phyloP scores from a whole-genome alignment of 2,329 filamentous ascomycete genomes.

The Thyridium curvatum region DNA sequence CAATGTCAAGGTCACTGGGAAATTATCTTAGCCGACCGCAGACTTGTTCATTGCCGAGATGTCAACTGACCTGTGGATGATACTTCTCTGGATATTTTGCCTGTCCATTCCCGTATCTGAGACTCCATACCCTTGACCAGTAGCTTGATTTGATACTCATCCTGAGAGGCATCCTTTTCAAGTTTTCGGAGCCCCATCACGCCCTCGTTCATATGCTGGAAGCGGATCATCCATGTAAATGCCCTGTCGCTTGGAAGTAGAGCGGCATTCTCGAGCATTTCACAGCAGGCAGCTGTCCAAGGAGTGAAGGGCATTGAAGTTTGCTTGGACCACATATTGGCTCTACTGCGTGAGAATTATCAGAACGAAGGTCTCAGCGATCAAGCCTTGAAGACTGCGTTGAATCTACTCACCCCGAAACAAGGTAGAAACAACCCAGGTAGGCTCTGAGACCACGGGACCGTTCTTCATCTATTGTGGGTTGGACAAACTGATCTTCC shows the following conservation, averaged over 20 bases:
- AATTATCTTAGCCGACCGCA: too few species aligned
- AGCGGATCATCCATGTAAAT: constrained; percentile 35
- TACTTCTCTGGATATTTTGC: constrained; percentile 25
- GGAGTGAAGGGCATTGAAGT: constrained; percentile 26
- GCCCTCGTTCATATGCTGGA: constrained; percentile 33
- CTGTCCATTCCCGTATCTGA: constrained; percentile 35
- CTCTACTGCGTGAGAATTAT: constrained; percentile 23
- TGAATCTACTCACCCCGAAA: constrained; percentile 32
- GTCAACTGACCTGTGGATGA: constrained; percentile 17
- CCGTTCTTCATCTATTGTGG: too few species aligned
- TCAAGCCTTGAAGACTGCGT: not conserved
- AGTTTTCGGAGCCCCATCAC: constrained; percentile 22
- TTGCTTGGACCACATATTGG: constrained; percentile 29
- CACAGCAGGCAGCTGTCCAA: constrained; percentile 39
- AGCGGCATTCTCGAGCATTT: constrained; percentile 31
- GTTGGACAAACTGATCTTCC: constrained; percentile 4
- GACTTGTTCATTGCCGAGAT: too few species aligned
- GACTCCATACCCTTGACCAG: constrained; percentile 41
- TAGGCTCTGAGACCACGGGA: constrained; percentile 33
- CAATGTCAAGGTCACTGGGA: too few species aligned
- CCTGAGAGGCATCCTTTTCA: constrained; percentile 18
- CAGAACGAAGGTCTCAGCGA: not conserved
- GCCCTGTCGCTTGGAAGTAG: constrained; percentile 30
- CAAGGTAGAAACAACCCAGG: constrained; percentile 35
- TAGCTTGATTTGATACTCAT: constrained; percentile 33